Evolutionary conservation across 495 filamentous ascomycete genomes (phyloP).

Genomic region (Hypoxylon rickii): DNA sequence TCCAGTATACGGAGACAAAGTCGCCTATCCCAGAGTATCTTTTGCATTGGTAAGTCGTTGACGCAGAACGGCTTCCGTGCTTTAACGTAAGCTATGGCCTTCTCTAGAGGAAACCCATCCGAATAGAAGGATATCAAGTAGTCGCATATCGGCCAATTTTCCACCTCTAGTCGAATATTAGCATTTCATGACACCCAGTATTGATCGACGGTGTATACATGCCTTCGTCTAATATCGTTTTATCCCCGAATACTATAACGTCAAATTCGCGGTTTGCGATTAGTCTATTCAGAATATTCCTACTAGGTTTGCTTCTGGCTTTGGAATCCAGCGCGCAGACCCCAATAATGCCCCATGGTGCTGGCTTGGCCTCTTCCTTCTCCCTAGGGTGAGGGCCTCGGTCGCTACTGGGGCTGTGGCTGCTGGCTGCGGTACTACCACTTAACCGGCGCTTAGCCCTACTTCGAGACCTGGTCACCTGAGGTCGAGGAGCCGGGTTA

Average conservation of each 20-base stretch:
- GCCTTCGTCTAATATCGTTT: constrained; percentile 94
- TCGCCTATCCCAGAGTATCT: constrained; percentile 93
- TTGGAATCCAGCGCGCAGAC: constrained; percentile 96
- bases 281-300: constrained; percentile 91
- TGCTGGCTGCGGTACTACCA: constrained; percentile 76
- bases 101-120: constrained; percentile 94
- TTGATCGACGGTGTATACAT: constrained; percentile 37
- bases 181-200: constrained; percentile 6
- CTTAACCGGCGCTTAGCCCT: constrained; percentile 74
- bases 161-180: constrained; percentile 55
- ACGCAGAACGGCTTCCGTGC: constrained; percentile 94
- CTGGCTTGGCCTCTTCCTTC: constrained; percentile 55
- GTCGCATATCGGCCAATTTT: constrained; percentile 80
- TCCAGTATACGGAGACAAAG: constrained; percentile 87
- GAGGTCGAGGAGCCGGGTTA: constrained; percentile 41
- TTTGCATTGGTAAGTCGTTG: constrained; percentile 98
- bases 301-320: constrained; percentile 91
- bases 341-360: constrained; percentile 69
- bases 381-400: constrained; percentile 48
- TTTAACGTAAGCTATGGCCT: constrained; percentile 91
- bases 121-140: constrained; percentile 98
- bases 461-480: constrained; percentile 68
- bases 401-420: constrained; percentile 65
- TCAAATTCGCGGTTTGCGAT: constrained; percentile 92
- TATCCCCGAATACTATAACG: constrained; percentile 96